Evolutionary conservation across 108 stramenopile species (phyloP), one percentile per base, ranked within the genome.

Genomic region (Cyclostephanos tholiformis): DNA sequence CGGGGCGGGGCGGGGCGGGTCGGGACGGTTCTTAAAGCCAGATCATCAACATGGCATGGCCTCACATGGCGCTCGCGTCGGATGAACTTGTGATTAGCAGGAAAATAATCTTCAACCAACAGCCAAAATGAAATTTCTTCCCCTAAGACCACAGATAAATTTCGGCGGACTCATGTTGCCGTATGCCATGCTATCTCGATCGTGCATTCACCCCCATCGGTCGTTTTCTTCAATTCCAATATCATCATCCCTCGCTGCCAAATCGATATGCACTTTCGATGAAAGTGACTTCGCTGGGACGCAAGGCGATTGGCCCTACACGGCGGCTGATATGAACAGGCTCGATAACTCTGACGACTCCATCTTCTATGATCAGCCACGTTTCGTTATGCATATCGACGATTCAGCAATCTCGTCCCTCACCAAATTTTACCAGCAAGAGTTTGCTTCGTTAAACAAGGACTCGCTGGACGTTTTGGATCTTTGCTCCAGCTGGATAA

Each of bases 301-400:
- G 26, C 74, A 67, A 23, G 83, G 77, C 8, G 78, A 86, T 30
- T 84, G 83, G 86, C 86, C 88, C 14, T 86, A 83, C 44, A 84
- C 84, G 8, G 52, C 67, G 11, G 74, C 80, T 6, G 86, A 88
- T 74, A 65, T 91, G 67, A 77, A 78, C 65, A 77, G 90, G 30
- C 64, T 91, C 13, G 90, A 91, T 49, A 88, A 79, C 46, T 77
- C 82, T 6, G 78, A 77, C 39, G 90, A 91, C 73, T 57, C 82
- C 5, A 36, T 65, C 26, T 93, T 93, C 73, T 90, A 90, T 64
- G 82, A 80, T 44, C 46, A 52, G 6, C 92, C 92, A 11, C 80
- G 89, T 4, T 85, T 91, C 36, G 92, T 93, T 12, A 88, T 84
- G 16, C 92, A 93, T 59, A 91, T 93, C 71, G 91, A 91, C 68